Percentiles rank a stretch among this genome's conserved stretches.
These are phyloP conservation scores for Apodospora peruviana DNA, from an alignment of 495 filamentous ascomycete species.

Conservation along the genomic window DNA sequence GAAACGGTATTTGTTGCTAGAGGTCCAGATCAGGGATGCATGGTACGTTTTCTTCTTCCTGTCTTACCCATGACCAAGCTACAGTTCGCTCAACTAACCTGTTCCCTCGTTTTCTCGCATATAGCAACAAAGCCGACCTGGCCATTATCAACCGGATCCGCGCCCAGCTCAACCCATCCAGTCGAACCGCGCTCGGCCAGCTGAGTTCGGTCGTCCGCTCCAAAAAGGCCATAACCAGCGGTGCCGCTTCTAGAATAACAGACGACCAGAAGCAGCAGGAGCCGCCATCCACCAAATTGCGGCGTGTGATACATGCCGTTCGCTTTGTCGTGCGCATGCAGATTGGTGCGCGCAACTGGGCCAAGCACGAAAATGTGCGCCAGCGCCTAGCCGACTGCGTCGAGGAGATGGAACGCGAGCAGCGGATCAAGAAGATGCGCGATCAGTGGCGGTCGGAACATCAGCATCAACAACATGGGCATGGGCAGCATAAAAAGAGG, in stretches of 20 bases:
- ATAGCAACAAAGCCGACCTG: conserved; percentile 88
- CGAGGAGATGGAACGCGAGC: conserved; percentile 32
- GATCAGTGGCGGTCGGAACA: conserved; percentile 23
- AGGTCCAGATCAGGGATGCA: conserved; percentile 71
- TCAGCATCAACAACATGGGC: not conserved
- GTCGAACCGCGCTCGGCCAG: conserved; percentile 17
- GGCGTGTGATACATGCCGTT: conserved; percentile 25
- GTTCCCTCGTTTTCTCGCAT: not conserved
- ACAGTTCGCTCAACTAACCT: conserved; percentile 1
- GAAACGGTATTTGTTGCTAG: conserved; percentile 71
- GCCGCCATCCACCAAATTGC: conserved; percentile 14
- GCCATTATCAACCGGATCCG: conserved; percentile 71
- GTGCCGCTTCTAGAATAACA: not conserved
- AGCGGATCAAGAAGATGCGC: conserved; percentile 23
- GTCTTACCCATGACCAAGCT: conserved; percentile 1
- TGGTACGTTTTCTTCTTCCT: conserved; percentile 61
- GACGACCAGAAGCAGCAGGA: not conserved
- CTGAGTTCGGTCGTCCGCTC: conserved; percentile 8
- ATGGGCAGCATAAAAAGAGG: too few relatives aligned
- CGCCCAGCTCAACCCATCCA: conserved; percentile 35
- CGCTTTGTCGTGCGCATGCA: conserved; percentile 38
- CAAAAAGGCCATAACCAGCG: not conserved
- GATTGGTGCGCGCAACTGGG: conserved; percentile 35
- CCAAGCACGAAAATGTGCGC: conserved; percentile 31
- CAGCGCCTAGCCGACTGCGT: conserved; percentile 30